A percentile compares a stretch with the other conserved stretches of the same genome.
These are phyloP conservation scores for Vitis riparia DNA, from an alignment of 164 flowering plant genomes.

Conservation along the genomic window DNA sequence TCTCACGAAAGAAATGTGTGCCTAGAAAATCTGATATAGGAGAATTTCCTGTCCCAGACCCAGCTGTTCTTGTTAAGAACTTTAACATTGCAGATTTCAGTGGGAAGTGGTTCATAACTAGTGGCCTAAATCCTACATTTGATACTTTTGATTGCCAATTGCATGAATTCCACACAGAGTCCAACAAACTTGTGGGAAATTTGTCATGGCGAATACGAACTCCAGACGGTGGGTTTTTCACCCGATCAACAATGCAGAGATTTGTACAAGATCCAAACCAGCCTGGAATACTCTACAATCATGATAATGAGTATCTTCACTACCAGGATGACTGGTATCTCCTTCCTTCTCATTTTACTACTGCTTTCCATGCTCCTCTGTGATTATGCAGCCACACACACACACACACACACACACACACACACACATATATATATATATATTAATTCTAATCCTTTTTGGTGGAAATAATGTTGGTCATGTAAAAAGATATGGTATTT, in stretches of 20 bases:
- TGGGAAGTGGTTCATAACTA: constrained; percentile 91
- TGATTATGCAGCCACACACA: background rate
- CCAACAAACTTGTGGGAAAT: constrained; percentile 73
- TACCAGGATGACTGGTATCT: constrained; percentile 95
- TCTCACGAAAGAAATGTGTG: constrained; percentile 94
- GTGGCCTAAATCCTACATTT: constrained; percentile 91
- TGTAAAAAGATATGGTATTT: too few relatives aligned
- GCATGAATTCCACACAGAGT: constrained; percentile 83
- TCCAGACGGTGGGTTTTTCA: constrained; percentile 86
- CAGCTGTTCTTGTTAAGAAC: constrained; percentile 66
- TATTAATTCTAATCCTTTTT: background rate
- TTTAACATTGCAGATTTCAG: constrained; percentile 77
- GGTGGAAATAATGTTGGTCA: too few relatives aligned
- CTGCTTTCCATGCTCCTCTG: background rate
- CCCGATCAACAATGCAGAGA: constrained; percentile 65
- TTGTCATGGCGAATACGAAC: constrained; percentile 86
- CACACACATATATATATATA: too few relatives aligned
- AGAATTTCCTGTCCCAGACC: constrained; percentile 84
- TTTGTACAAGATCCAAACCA: constrained; percentile 85
- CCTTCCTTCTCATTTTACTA: constrained; percentile 8
- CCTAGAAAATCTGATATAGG: constrained; percentile 89
- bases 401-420: too few relatives aligned
- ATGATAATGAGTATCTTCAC: constrained; percentile 91
- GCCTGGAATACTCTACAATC: constrained; percentile 87
- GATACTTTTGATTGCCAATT: constrained; percentile 90